Evolutionary conservation across 23 red algal species (phyloP).

Genomic region (Gracilaria gracilis): DNA sequence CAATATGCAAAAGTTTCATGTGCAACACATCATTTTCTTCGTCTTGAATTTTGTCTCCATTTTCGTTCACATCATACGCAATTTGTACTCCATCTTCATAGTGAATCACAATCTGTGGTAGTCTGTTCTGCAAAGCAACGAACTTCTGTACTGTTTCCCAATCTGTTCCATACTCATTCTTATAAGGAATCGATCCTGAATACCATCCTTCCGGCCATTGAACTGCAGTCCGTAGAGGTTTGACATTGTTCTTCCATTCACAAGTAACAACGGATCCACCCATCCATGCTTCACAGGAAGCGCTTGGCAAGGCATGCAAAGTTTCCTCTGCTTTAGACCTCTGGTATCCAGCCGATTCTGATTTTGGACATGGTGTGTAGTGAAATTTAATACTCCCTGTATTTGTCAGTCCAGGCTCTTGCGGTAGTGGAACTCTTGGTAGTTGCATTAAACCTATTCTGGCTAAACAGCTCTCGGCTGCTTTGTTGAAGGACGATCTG

Average conservation of each 20-base stretch:
- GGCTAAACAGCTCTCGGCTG: neutral
- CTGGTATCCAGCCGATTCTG: neutral
- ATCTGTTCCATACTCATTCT: neutral
- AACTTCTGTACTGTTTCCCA: neutral
- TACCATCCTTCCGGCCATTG: conserved; percentile 5
- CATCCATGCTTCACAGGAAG: neutral
- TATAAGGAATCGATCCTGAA: neutral
- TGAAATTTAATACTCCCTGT: neutral
- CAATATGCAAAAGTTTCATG: neutral
- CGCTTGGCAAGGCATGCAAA: neutral
- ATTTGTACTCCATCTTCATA: neutral
- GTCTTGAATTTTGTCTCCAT: neutral
- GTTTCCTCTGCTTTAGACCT: neutral
- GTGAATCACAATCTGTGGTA: neutral
- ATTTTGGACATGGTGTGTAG: neutral
- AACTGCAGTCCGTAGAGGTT: neutral
- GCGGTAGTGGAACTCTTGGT: neutral
- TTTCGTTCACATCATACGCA: neutral
- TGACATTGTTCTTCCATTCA: neutral
- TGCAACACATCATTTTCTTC: neutral
- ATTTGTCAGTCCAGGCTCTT: neutral
- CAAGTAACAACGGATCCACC: neutral
- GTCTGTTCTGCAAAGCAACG: neutral
- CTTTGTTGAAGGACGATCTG: neutral
- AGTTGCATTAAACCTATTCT: neutral